Evolutionary conservation across 2,329 filamentous ascomycete genomes (phyloP).

Genomic region (Monilinia aucupariae): DNA sequence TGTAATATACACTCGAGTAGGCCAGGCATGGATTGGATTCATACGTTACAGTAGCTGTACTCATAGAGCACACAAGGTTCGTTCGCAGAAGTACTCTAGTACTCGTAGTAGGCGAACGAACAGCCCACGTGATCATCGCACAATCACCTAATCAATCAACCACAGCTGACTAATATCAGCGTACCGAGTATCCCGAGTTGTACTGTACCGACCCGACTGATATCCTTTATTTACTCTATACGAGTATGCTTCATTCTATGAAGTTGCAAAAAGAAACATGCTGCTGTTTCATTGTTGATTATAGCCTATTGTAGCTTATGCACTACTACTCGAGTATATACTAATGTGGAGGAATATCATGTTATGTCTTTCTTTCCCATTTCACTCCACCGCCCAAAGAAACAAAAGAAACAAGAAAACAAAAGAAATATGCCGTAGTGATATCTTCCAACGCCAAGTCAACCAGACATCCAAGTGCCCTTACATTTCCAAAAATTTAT

Average conservation of each 20-base stretch:
- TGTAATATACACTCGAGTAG: too few relatives aligned
- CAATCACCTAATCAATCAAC: background rate
- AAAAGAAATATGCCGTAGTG: slow-evolving; percentile 12
- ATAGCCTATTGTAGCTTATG: background rate
- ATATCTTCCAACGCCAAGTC: slow-evolving; percentile 17
- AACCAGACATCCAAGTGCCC: slow-evolving; percentile 11
- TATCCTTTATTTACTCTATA: too few relatives aligned
- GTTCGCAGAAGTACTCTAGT: too few relatives aligned
- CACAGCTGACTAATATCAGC: background rate
- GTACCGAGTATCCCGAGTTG: background rate
- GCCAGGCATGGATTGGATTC: too few relatives aligned
- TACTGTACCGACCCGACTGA: background rate
- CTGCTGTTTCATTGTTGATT: slow-evolving; percentile 3
- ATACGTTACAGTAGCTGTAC: too few relatives aligned
- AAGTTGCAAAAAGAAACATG: background rate
- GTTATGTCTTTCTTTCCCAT: background rate
- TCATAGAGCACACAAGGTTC: too few relatives aligned
- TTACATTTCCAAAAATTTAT: slow-evolving; percentile 5
- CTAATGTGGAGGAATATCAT: slow-evolving; percentile 1
- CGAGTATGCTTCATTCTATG: background rate
- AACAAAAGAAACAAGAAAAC: background rate
- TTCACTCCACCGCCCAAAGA: too few relatives aligned
- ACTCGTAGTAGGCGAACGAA: too few relatives aligned
- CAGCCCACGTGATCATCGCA: slow-evolving; percentile 1
- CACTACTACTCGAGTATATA: background rate